Evolutionary conservation across 495 filamentous ascomycete genomes (phyloP).

Genomic region (Penicillium silybi): DNA sequence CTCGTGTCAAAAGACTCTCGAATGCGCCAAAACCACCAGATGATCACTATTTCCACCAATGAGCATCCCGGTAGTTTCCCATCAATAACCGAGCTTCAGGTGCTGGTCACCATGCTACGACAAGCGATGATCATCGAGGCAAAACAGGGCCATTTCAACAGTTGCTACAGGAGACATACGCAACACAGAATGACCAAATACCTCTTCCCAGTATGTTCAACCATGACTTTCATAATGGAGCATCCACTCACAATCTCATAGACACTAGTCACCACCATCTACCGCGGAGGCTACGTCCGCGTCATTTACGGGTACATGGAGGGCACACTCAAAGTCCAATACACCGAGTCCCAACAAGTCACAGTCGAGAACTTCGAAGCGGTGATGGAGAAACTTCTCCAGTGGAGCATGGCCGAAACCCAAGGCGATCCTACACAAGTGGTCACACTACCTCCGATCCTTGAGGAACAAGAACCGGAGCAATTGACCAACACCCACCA

Average conservation of each 20-base stretch:
- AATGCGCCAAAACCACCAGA: background rate
- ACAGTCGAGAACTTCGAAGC: background rate
- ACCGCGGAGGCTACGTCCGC: background rate
- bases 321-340: background rate
- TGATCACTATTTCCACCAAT: background rate
- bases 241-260: background rate
- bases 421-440: background rate
- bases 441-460: background rate
- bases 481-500: background rate
- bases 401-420: background rate
- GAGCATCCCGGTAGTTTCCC: background rate
- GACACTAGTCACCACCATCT: background rate
- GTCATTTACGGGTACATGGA: conserved; percentile 2
- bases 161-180: background rate
- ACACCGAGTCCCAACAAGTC: background rate
- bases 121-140: background rate
- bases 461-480: background rate
- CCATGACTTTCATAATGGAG: background rate
- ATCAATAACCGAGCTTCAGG: background rate
- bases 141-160: background rate
- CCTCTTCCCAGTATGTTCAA: background rate
- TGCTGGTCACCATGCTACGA: background rate
- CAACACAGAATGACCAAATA: background rate
- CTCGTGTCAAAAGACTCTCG: background rate
- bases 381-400: background rate